A percentile compares a stretch with the other conserved stretches of the same genome.
These are phyloP conservation scores for Tetratostichococcus sp. DNA, from an alignment of 139 green algal genomes.

Conservation along the genomic window DNA sequence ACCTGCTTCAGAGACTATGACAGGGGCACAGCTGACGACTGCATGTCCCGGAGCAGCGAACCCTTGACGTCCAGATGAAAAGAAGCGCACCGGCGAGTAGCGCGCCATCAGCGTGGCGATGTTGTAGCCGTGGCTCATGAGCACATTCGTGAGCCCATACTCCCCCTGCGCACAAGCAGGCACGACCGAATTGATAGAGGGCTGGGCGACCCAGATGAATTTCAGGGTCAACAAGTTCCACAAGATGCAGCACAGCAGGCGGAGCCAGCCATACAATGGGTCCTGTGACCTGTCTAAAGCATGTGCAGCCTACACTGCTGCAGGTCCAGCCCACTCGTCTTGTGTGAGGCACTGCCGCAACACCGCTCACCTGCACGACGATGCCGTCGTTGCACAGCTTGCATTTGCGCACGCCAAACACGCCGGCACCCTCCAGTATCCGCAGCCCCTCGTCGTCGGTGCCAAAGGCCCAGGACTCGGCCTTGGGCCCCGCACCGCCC, in stretches of 20 bases:
- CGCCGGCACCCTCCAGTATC: conserved; percentile 25
- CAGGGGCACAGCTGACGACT: no score
- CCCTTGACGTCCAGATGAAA: not conserved
- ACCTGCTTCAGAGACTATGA: no score
- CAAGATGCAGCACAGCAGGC: no score
- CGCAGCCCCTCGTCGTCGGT: conserved; percentile 31
- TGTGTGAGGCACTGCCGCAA: no score
- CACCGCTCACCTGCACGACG: conserved; percentile 25
- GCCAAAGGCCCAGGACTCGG: conserved; percentile 45
- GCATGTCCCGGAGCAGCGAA: no score
- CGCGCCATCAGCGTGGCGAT: conserved; percentile 68
- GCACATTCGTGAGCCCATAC: conserved; percentile 56
- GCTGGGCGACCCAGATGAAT: no score
- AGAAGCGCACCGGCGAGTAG: conserved; percentile 26
- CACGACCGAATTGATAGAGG: no score
- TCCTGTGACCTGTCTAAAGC: no score
- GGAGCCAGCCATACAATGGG: no score
- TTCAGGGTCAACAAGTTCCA: no score
- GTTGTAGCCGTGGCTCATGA: conserved; percentile 57
- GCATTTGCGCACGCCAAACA: conserved; percentile 56
- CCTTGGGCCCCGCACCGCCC: conserved; percentile 36
- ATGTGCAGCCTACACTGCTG: no score
- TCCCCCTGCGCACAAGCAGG: conserved; percentile 42
- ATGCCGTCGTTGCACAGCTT: conserved; percentile 63
- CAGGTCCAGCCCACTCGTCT: no score